These are phyloP conservation scores for Casaregolazyma suthepensis DNA, from an alignment of 1,139 yeast genomes.

Conservation along the genomic window DNA sequence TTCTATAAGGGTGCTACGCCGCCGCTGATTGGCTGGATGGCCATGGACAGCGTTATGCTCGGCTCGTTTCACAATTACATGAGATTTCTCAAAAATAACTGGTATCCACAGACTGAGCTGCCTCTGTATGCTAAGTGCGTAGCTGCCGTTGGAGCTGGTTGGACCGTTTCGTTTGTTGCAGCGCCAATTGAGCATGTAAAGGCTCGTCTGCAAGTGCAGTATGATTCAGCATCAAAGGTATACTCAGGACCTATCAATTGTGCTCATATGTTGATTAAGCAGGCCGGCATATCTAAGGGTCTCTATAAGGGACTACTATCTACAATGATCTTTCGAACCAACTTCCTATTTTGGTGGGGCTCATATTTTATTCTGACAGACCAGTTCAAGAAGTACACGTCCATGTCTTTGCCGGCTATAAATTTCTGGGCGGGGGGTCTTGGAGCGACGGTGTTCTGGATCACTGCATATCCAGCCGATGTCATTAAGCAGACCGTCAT, in stretches of 20 bases:
- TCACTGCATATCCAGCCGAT: conserved; percentile 84
- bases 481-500: conserved; percentile 83
- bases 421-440: conserved; percentile 92
- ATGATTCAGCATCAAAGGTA: conserved; percentile 63
- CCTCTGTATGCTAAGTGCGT: conserved; percentile 70
- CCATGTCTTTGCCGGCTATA: conserved; percentile 57
- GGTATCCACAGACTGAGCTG: conserved; percentile 51
- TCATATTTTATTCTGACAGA: conserved; percentile 74
- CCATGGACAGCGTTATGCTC: conserved; percentile 80
- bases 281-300: conserved; percentile 67
- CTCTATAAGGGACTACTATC: conserved; percentile 77
- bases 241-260: conserved; percentile 82
- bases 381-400: conserved; percentile 59
- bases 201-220: conserved; percentile 84
- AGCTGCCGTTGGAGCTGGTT: conserved; percentile 75
- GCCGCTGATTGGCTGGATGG: conserved; percentile 87
- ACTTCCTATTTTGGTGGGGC: conserved; percentile 93
- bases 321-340: conserved; percentile 81
- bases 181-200: conserved; percentile 90
- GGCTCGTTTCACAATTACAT: conserved; percentile 80
- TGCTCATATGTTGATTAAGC: conserved; percentile 39
- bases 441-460: conserved; percentile 80
- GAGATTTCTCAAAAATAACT: conserved; percentile 54
- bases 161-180: conserved; percentile 89
- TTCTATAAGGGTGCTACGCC: conserved; percentile 89